Percentiles rank a stretch among this genome's conserved stretches.
phyloP scores from a whole-genome alignment of 1,139 yeast species.

The Kodamaea plutei region DNA sequence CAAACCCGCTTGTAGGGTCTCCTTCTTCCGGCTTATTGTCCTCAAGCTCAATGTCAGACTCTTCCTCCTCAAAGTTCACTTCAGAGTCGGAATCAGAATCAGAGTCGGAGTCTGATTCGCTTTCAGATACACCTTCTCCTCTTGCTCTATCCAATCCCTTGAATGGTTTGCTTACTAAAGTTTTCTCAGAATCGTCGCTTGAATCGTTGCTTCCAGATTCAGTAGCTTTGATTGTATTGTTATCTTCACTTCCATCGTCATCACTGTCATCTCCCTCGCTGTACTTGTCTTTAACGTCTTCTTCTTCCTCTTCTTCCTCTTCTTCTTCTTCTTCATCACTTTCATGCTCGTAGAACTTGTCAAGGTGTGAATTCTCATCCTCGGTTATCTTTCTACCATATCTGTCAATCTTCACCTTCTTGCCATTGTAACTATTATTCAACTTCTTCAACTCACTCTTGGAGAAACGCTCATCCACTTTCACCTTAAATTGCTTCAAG shows the following conservation, averaged over 20 bases:
- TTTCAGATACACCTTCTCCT: slow-evolving; percentile 50
- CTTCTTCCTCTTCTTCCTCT: slow-evolving; percentile 17
- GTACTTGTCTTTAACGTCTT: slow-evolving; percentile 7
- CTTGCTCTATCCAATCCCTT: slow-evolving; percentile 57
- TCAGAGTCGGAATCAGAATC: slow-evolving; percentile 25
- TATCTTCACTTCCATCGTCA: slow-evolving; percentile 11
- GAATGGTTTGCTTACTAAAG: slow-evolving; percentile 18
- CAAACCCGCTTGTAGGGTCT: slow-evolving; percentile 77
- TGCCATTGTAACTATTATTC: slow-evolving; percentile 44
- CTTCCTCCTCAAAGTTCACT: slow-evolving; percentile 27
- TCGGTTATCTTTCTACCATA: slow-evolving; percentile 73
- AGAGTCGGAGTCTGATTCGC: slow-evolving; percentile 26
- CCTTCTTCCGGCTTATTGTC: slow-evolving; percentile 71
- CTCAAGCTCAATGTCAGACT: slow-evolving; percentile 53
- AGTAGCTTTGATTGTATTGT: no score
- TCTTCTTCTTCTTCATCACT: slow-evolving; percentile 19
- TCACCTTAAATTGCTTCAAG: slow-evolving; percentile 65
- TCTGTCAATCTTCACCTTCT: slow-evolving; percentile 67
- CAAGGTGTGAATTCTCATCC: slow-evolving; percentile 43
- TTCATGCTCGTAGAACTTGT: slow-evolving; percentile 60
- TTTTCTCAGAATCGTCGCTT: slow-evolving; percentile 10
- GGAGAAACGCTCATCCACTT: slow-evolving; percentile 83
- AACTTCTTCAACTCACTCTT: slow-evolving; percentile 63
- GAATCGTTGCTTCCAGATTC: no score
- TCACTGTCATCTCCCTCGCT: slow-evolving; percentile 21